Evolutionary conservation across 2,329 filamentous ascomycete species (phyloP), one percentile per base, ranked within the genome.

Genomic region (Nothophaeocryptopus gaeumannii): DNA sequence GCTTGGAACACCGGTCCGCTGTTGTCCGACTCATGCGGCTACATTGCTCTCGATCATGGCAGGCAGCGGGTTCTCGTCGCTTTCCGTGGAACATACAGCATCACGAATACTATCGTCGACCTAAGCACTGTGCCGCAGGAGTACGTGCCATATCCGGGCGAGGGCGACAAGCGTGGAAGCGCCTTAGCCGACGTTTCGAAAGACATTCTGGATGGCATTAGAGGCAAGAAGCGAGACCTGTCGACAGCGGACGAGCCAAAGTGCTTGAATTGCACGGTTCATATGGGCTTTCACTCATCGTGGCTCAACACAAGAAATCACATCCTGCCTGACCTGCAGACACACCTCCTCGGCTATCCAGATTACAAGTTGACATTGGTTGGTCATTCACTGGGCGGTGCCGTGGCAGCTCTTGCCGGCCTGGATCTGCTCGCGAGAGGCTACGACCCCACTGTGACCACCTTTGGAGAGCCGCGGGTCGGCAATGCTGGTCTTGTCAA

Each of bases 11-110:
- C 93, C 0, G 93, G 93, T 0, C 78, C 85, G 9, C 75, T 96
- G 29, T 77, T 96, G 63, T 87, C 85, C 54, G 93, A 97, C 70
- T 95, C 88, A 59, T 96, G 90, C 69, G 93, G 93, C 53, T 99
- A 95, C 70, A 84, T 97, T 49, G 91, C 88, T 0, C 74, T 97
- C n/a, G 91, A 93, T 55, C 87, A 95, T 64, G 74, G 72, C 4
- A 67, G 72, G 14, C 77, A 78, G 39, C 78, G 84, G 50, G 87
- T 99, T 49, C 76, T 97, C 39, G 80, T 97, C 33, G 91, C 90
- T 8, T 97, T 97, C 64, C 84, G 93, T 39, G 93, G 93, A 16
- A 97, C 93, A 11, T 96, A 97, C 71, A 96, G 90, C 58, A 79
- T 99, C 62, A 81, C 89, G 45, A 96, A 97, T 68, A 91, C 91